A percentile compares a stretch with the other conserved stretches of the same genome.
phyloP scores from a whole-genome alignment of 2,329 filamentous ascomycete genomes.

The Huntiella omanensis region DNA sequence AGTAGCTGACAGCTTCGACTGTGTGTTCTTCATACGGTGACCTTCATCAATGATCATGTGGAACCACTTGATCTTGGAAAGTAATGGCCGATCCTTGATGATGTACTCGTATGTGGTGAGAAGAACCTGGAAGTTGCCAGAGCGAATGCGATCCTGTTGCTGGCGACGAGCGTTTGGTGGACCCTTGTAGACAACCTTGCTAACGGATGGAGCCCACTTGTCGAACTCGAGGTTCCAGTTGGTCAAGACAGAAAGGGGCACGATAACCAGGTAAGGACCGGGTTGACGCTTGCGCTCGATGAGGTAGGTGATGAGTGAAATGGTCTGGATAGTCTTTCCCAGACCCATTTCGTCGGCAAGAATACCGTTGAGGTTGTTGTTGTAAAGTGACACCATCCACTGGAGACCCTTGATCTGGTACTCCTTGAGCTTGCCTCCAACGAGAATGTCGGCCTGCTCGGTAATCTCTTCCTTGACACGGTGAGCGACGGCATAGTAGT shows the following conservation, averaged over 20 bases:
- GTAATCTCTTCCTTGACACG: conserved; percentile 84
- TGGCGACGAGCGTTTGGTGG: conserved; percentile 73
- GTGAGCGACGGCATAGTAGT: conserved; percentile 97
- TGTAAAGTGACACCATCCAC: conserved; percentile 99
- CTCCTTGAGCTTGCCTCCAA: conserved; percentile 86
- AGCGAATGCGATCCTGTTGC: conserved; percentile 84
- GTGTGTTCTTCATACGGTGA: conserved; percentile 97
- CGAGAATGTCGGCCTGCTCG: conserved; percentile 64
- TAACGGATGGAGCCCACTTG: conserved; percentile 85
- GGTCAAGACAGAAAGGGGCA: conserved; percentile 87
- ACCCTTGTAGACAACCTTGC: conserved; percentile 89
- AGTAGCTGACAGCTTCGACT: conserved; percentile 88
- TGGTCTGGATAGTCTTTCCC: conserved; percentile 97
- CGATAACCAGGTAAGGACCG: conserved; percentile 89
- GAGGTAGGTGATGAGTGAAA: conserved; percentile 90
- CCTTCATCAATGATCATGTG: conserved; percentile 99
- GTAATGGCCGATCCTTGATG: conserved; percentile 88
- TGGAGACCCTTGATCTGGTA: conserved; percentile 97
- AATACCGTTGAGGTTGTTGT: conserved; percentile 99
- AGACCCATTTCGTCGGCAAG: conserved; percentile 99
- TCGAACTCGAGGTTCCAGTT: conserved; percentile 99
- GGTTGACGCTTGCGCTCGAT: conserved; percentile 88
- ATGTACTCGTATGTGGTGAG: conserved; percentile 98
- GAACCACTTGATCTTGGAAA: conserved; percentile 98
- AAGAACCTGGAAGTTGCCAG: conserved; percentile 86